These are phyloP conservation scores for Porpolomopsis calyptriformis DNA, from an alignment of 768 basidiomycete genomes.

Conservation along the genomic window DNA sequence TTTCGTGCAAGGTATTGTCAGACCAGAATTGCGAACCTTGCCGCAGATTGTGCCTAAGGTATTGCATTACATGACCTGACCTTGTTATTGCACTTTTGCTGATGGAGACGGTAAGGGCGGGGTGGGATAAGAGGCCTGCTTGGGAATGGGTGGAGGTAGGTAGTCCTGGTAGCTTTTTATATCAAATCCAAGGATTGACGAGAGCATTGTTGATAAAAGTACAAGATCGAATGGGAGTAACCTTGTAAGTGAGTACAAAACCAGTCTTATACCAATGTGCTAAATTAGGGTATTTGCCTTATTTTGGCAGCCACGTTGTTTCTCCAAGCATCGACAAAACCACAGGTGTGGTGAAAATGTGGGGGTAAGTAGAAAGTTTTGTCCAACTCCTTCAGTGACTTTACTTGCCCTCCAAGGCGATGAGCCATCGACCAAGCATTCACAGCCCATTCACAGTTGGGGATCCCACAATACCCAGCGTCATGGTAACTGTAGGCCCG, in stretches of 20 bases:
- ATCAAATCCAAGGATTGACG: too few relatives aligned
- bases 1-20: background rate
- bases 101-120: too few relatives aligned
- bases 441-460: background rate
- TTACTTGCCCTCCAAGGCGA: background rate
- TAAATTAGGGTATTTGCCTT: background rate
- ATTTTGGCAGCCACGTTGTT: background rate
- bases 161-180: too few relatives aligned
- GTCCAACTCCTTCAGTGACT: background rate
- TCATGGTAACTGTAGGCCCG: background rate
- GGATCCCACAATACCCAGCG: background rate
- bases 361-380: background rate
- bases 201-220: too few relatives aligned
- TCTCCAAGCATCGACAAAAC: background rate
- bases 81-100: background rate
- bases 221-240: too few relatives aligned
- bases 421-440: background rate
- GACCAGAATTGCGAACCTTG: background rate
- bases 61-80: background rate
- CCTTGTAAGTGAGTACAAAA: too few relatives aligned
- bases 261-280: too few relatives aligned
- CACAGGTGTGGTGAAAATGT: background rate
- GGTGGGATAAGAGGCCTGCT: too few relatives aligned
- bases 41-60: background rate
- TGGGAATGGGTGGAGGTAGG: too few relatives aligned